phyloP scores from a whole-genome alignment of 306 rosid species.

The Ormosia semicastrata region DNA sequence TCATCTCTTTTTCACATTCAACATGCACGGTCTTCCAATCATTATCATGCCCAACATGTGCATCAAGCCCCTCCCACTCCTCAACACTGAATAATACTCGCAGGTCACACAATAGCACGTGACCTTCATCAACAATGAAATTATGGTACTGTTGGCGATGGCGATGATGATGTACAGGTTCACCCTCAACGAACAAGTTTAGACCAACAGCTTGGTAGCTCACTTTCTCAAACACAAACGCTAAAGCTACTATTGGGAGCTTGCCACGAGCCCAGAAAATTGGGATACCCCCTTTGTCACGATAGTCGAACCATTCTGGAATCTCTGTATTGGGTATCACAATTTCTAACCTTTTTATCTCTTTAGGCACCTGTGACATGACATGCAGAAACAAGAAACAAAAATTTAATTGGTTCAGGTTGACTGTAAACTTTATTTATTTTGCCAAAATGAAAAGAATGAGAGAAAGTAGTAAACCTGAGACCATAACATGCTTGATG shows the following conservation, averaged over 20 bases:
- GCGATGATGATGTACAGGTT: background rate
- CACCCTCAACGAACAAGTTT: background rate
- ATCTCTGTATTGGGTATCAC: background rate
- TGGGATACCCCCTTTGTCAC: background rate
- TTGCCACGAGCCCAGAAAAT: background rate
- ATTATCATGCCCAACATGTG: background rate
- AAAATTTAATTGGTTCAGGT: too few species aligned
- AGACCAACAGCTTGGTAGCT: background rate
- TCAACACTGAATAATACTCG: background rate
- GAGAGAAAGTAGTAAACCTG: constrained; percentile 3
- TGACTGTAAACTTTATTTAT: background rate
- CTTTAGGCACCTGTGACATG: background rate
- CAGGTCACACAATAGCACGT: background rate
- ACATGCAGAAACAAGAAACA: background rate
- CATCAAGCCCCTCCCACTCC: background rate
- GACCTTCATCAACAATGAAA: background rate
- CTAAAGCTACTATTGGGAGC: background rate
- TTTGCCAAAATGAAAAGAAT: background rate
- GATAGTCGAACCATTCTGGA: background rate
- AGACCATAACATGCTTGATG: background rate
- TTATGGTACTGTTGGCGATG: background rate
- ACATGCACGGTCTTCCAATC: background rate
- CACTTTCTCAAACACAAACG: background rate
- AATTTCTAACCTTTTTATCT: background rate
- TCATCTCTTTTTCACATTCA: background rate